Conservation (phyloP, 139 green algal species). For the Limnomonas spitsbergensis region DNA sequence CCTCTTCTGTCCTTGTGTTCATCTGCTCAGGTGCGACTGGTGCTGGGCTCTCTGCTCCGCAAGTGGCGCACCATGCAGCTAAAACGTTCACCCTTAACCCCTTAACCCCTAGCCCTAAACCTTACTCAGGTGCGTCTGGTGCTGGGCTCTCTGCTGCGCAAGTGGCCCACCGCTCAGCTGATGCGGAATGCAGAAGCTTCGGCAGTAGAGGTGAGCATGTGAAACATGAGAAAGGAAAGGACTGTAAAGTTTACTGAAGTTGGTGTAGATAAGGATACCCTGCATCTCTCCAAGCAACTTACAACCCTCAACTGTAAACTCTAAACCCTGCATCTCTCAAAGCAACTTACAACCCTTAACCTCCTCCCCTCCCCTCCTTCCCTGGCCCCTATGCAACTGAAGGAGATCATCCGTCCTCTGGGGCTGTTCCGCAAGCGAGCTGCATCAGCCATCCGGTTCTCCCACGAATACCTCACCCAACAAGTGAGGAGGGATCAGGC, state of each 20-base stretch:
- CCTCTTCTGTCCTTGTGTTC: too few relatives aligned
- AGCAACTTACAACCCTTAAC: too few relatives aligned
- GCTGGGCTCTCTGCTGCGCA: neutral
- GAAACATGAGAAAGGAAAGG: too few relatives aligned
- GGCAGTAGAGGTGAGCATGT: neutral
- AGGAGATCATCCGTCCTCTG: slow-evolving; percentile 72
- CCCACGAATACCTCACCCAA: slow-evolving; percentile 71
- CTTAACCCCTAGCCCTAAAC: neutral
- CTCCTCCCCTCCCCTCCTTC: too few relatives aligned
- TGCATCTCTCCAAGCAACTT: too few relatives aligned
- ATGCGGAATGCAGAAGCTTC: neutral
- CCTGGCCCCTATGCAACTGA: too few relatives aligned
- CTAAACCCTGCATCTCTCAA: too few relatives aligned
- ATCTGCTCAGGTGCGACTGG: neutral
- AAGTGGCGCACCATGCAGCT: neutral
- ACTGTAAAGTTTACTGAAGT: too few relatives aligned
- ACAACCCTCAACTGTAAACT: too few relatives aligned
- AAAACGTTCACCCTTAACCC: too few relatives aligned
- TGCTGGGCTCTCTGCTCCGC: slow-evolving; percentile 1
- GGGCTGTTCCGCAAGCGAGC: slow-evolving; percentile 81
- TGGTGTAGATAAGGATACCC: too few relatives aligned
- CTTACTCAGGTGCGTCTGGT: slow-evolving; percentile 3
- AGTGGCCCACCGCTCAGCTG: slow-evolving; percentile 3
- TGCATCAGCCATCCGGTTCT: slow-evolving; percentile 67
- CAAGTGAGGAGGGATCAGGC: slow-evolving; percentile 41